phyloP scores from a whole-genome alignment of 768 basidiomycete species.

The Chiua virens region DNA sequence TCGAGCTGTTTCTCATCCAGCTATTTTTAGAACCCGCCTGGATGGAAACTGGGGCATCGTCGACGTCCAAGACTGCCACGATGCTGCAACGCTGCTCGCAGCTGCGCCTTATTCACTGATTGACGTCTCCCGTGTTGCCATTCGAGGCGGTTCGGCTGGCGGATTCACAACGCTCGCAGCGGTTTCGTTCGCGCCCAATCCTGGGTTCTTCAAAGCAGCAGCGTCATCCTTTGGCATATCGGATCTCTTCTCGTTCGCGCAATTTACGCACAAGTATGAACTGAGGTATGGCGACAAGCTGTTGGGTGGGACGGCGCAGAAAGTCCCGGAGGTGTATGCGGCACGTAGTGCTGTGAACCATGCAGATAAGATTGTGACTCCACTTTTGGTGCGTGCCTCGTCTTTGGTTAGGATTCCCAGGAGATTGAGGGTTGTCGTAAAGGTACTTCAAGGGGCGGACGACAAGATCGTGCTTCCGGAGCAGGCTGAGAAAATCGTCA shows the following conservation, averaged over 20 bases:
- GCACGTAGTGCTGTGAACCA: slow-evolving; percentile 64
- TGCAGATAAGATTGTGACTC: slow-evolving; percentile 59
- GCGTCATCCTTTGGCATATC: slow-evolving; percentile 70
- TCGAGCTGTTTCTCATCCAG: not conserved
- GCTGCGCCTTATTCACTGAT: slow-evolving; percentile 48
- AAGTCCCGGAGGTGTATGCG: slow-evolving; percentile 57
- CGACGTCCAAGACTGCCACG: slow-evolving; percentile 64
- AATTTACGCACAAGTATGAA: slow-evolving; percentile 75
- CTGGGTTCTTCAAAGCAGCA: slow-evolving; percentile 56
- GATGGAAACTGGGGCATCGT: slow-evolving; percentile 70
- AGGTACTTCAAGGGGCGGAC: slow-evolving; percentile 69
- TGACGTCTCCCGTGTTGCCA: slow-evolving; percentile 61
- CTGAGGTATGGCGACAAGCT: slow-evolving; percentile 58
- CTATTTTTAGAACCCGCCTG: slow-evolving; percentile 45
- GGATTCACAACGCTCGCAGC: slow-evolving; percentile 65
- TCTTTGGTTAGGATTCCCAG: not conserved
- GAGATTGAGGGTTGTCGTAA: slow-evolving; percentile 8
- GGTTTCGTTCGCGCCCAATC: slow-evolving; percentile 41
- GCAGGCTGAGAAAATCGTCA: slow-evolving; percentile 47
- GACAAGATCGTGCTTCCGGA: slow-evolving; percentile 67
- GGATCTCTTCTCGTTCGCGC: slow-evolving; percentile 54
- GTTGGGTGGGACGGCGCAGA: slow-evolving; percentile 54
- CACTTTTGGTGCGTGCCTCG: slow-evolving; percentile 53
- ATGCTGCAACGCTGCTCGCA: slow-evolving; percentile 53
- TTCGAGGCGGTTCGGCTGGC: slow-evolving; percentile 74